A percentile compares a stretch with the other conserved stretches of the same genome.
These are phyloP conservation scores for Diaporthe eres DNA, from an alignment of 2,329 filamentous ascomycete genomes.

Conservation along the genomic window DNA sequence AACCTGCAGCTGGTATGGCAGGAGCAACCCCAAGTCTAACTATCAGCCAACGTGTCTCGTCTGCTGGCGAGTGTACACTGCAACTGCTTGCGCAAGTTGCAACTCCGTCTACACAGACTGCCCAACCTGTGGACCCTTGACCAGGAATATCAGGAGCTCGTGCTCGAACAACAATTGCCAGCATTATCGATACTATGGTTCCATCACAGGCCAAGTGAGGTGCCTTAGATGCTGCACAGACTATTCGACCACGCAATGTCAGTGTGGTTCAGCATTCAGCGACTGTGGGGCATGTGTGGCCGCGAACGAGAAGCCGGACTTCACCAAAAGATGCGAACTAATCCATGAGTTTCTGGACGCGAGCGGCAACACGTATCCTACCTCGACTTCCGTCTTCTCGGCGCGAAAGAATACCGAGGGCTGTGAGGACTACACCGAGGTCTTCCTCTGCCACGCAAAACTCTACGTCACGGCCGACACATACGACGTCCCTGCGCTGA, in stretches of 20 bases:
- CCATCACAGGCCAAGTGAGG: background rate
- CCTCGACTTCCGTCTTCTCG: background rate
- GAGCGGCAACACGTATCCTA: background rate
- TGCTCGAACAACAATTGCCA: background rate
- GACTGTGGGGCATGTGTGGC: background rate
- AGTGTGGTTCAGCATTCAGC: background rate
- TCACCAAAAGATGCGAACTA: background rate
- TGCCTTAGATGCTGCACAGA: background rate
- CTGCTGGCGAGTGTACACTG: background rate
- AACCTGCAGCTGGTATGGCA: background rate
- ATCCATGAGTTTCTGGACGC: constrained; percentile 11
- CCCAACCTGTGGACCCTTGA: background rate
- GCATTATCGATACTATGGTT: too few relatives aligned
- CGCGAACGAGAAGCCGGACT: rapidly evolving
- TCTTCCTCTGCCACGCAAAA: constrained; percentile 42
- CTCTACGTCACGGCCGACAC: constrained; percentile 42
- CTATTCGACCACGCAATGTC: rapidly evolving
- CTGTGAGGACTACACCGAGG: constrained; percentile 39
- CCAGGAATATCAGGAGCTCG: rapidly evolving
- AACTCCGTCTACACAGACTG: background rate
- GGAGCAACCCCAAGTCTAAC: rapidly evolving
- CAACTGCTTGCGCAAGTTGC: background rate
- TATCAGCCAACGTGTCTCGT: background rate
- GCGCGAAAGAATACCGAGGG: constrained; percentile 33
- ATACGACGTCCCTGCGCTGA: constrained; percentile 37